A percentile compares a stretch with the other conserved stretches of the same genome.
phyloP scores from a whole-genome alignment of 352 stramenopile species.

The Plasmopara viticola region DNA sequence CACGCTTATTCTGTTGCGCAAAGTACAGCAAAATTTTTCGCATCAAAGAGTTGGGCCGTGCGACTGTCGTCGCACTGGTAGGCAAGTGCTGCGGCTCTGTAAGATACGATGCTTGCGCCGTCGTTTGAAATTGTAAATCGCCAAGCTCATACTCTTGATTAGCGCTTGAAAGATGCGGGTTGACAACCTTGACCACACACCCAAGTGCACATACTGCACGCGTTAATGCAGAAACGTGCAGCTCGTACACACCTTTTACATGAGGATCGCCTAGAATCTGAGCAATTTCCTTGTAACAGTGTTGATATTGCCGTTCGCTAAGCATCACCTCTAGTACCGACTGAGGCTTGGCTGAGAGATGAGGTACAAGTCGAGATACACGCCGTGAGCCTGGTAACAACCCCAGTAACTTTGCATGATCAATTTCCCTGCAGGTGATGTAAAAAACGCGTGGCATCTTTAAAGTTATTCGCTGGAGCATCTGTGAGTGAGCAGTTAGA shows the following conservation, averaged over 20 bases:
- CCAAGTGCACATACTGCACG: slow-evolving; percentile 89
- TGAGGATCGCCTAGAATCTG: slow-evolving; percentile 76
- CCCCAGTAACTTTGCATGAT: slow-evolving; percentile 73
- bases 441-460: slow-evolving; percentile 71
- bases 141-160: slow-evolving; percentile 56
- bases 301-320: slow-evolving; percentile 66
- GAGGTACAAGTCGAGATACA: slow-evolving; percentile 49
- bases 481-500: slow-evolving; percentile 81
- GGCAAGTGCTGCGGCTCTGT: slow-evolving; percentile 26
- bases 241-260: slow-evolving; percentile 91
- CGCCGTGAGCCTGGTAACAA: slow-evolving; percentile 41
- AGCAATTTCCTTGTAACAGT: slow-evolving; percentile 67
- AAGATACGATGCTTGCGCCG: slow-evolving; percentile 57
- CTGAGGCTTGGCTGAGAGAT: slow-evolving; percentile 47
- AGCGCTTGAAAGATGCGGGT: slow-evolving; percentile 33
- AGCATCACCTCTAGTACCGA: slow-evolving; percentile 61
- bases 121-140: slow-evolving; percentile 73
- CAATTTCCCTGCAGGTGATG: slow-evolving; percentile 57
- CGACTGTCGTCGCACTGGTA: slow-evolving; percentile 1
- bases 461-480: slow-evolving; percentile 66
- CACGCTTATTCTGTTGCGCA: slow-evolving; percentile 60
- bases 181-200: slow-evolving; percentile 67
- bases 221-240: slow-evolving; percentile 86
- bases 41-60: slow-evolving; percentile 24
- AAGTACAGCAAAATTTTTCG: slow-evolving; percentile 66